Evolutionary conservation across 1,284 basidiomycete genomes (phyloP).

Genomic region (Testicularia cyperi): DNA sequence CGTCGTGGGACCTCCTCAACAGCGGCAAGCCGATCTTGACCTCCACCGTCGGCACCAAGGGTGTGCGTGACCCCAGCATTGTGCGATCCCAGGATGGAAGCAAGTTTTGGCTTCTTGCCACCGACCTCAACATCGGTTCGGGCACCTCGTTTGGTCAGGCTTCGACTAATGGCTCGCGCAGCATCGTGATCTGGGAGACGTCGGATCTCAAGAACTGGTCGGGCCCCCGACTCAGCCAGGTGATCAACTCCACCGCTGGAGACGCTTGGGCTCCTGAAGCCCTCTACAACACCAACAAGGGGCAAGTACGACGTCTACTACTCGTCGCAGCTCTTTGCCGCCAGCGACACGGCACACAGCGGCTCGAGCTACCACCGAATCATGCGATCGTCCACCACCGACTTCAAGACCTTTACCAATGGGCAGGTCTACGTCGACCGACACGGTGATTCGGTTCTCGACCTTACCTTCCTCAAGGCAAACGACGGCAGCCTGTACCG

Average conservation of each 20-base stretch:
- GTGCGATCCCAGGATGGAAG: slow-evolving; percentile 4
- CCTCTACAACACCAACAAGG: slow-evolving; percentile 4
- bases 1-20: slow-evolving; percentile 10
- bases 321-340: slow-evolving; percentile 2
- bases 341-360: slow-evolving; percentile 1
- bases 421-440: slow-evolving; percentile 9
- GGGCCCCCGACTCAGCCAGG: not conserved
- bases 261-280: slow-evolving; percentile 17
- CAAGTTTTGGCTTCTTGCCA: slow-evolving; percentile 11
- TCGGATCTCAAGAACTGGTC: slow-evolving; percentile 5
- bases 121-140: slow-evolving; percentile 12
- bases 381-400: slow-evolving; percentile 7
- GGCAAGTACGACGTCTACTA: slow-evolving; percentile 10
- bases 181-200: slow-evolving; percentile 12
- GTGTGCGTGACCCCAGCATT: slow-evolving; percentile 9
- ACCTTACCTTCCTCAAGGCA: slow-evolving; percentile 9
- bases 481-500: slow-evolving; percentile 4
- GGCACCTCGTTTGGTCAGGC: slow-evolving; percentile 6
- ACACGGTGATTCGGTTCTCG: slow-evolving; percentile 3
- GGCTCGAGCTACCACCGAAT: slow-evolving; percentile 4
- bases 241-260: slow-evolving; percentile 2
- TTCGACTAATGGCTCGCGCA: not conserved
- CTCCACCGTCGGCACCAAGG: slow-evolving; percentile 8
- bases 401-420: slow-evolving; percentile 5
- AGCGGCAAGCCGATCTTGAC: slow-evolving; percentile 7